Evolutionary conservation across 2,329 filamentous ascomycete species (phyloP).

Genomic region (Verticillium dahliae): DNA sequence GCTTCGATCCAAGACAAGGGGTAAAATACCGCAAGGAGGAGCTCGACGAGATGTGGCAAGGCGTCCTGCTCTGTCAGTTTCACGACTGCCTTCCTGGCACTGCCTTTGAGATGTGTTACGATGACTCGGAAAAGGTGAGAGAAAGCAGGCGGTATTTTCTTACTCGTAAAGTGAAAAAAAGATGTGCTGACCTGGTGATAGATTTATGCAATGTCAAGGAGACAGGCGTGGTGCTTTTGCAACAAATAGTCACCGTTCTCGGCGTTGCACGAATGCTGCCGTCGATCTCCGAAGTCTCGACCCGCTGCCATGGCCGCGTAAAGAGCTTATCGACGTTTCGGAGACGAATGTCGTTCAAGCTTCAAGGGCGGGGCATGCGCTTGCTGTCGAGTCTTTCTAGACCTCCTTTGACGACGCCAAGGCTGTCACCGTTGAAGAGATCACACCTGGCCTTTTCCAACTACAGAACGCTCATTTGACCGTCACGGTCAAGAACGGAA

Average conservation of each 20-base stretch:
- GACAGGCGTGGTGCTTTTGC: slow-evolving; percentile 45
- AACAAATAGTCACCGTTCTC: slow-evolving; percentile 46
- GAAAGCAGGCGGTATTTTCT: not conserved
- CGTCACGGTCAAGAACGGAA: slow-evolving; percentile 48
- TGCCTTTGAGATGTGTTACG: slow-evolving; percentile 64
- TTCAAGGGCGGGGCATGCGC: slow-evolving; percentile 16
- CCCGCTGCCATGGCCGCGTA: slow-evolving; percentile 54
- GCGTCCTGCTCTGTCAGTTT: slow-evolving; percentile 60
- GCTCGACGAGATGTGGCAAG: slow-evolving; percentile 63
- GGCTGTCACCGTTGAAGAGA: slow-evolving; percentile 40
- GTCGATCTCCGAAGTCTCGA: slow-evolving; percentile 18
- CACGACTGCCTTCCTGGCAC: slow-evolving; percentile 64
- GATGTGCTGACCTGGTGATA: slow-evolving; percentile 10
- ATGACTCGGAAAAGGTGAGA: slow-evolving; percentile 53
- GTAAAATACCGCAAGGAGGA: slow-evolving; percentile 62
- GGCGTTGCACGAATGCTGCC: slow-evolving; percentile 35
- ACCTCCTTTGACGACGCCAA: slow-evolving; percentile 30
- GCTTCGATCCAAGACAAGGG: slow-evolving; percentile 46
- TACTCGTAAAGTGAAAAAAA: not conserved
- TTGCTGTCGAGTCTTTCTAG: slow-evolving; percentile 19
- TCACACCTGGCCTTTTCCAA: slow-evolving; percentile 42
- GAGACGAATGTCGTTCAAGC: slow-evolving; percentile 15
- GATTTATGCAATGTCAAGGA: slow-evolving; percentile 54
- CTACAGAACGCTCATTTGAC: slow-evolving; percentile 49
- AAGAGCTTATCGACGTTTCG: slow-evolving; percentile 41